Evolutionary conservation across 2,329 filamentous ascomycete genomes (phyloP).

Genomic region (Zarea fungicola): DNA sequence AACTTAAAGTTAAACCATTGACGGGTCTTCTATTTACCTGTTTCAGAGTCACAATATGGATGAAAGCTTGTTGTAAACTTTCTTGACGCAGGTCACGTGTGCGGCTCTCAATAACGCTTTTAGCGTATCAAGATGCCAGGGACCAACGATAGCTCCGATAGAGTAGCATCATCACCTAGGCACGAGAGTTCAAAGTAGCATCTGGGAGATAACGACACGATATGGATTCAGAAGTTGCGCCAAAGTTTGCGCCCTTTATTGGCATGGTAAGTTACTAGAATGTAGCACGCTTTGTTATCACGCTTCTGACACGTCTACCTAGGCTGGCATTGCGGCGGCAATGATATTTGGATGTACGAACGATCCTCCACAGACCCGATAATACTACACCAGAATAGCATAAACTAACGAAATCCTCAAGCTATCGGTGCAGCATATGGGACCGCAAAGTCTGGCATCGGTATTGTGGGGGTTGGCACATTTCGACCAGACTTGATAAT

Average conservation of each 20-base stretch:
- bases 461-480: constrained; percentile 78
- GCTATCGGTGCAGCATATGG: constrained; percentile 75
- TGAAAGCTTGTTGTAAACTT: too few species aligned
- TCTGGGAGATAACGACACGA: constrained; percentile 17
- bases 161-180: background rate
- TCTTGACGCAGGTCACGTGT: constrained; percentile 2
- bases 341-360: constrained; percentile 79
- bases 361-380: constrained; percentile 8
- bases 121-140: background rate
- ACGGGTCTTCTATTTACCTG: too few species aligned
- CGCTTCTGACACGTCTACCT: constrained; percentile 15
- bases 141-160: background rate
- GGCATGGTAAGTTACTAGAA: constrained; percentile 63
- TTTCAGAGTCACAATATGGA: too few species aligned
- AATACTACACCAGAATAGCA: background rate
- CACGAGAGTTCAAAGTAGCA: background rate
- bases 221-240: constrained; percentile 59
- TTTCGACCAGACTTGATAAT: constrained; percentile 85
- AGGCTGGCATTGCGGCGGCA: constrained; percentile 74
- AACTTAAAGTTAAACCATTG: too few species aligned
- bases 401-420: constrained; percentile 25
- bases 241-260: constrained; percentile 82
- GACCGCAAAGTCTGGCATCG: constrained; percentile 83
- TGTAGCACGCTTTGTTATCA: background rate
- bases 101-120: background rate